A percentile compares a stretch with the other conserved stretches of the same genome.
Conservation (phyloP, 2,329 filamentous ascomycete genomes). For the Raffaelea albimanens region DNA sequence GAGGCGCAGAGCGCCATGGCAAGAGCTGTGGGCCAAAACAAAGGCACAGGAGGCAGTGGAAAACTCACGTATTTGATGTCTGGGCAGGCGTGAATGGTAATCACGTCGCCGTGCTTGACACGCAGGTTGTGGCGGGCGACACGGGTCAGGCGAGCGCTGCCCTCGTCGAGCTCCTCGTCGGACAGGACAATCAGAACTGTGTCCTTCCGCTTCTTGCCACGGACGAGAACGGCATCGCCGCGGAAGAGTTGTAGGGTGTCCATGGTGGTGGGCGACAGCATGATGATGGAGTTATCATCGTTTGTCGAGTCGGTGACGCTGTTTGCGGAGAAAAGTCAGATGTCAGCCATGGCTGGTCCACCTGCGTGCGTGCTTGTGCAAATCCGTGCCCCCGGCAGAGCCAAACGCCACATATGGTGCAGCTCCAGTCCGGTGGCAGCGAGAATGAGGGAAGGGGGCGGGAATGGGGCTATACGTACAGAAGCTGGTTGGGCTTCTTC, state of each 20-base stretch:
- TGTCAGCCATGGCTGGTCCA: no score
- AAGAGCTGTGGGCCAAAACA: background rate
- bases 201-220: conserved; percentile 99
- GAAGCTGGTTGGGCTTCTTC: conserved; percentile 99
- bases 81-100: conserved; percentile 94
- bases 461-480: conserved; percentile 44
- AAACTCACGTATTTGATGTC: conserved; percentile 92
- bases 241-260: conserved; percentile 96
- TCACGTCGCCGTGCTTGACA: conserved; percentile 96
- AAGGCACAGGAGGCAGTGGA: background rate
- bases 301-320: conserved; percentile 97
- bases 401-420: no score
- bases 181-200: conserved; percentile 95
- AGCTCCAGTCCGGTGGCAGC: no score
- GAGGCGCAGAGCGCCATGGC: no score
- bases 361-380: no score
- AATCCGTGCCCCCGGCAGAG: no score
- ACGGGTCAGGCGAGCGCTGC: conserved; percentile 93
- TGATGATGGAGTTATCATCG: conserved; percentile 99
- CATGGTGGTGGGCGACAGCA: conserved; percentile 97
- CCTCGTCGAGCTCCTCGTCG: conserved; percentile 96
- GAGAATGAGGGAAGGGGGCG: background rate
- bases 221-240: conserved; percentile 93
- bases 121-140: conserved; percentile 97
- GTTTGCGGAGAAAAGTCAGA: conserved; percentile 2